Evolutionary conservation across 768 basidiomycete species (phyloP), one percentile per base, ranked within the genome.

Genomic region (Phaeolepiota aurea): DNA sequence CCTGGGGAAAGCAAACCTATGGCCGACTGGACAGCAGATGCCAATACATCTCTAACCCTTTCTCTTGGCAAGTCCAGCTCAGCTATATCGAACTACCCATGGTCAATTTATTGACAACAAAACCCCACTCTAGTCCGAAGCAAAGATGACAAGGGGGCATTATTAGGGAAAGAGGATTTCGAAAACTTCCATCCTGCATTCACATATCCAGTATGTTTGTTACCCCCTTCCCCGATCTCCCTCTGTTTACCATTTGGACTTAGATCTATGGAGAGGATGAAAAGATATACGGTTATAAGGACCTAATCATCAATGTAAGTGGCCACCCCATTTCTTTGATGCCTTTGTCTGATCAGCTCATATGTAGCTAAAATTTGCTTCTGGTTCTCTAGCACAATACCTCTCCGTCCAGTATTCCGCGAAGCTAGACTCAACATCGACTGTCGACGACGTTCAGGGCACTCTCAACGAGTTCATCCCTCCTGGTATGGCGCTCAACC

Each of bases 201-300:
- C 65, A 97, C 94, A 0, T 99, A 99, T 63, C 92, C 94, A 3
- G 88, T 89, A 51, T 39, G 80, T 56, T 22, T 31, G n/a, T 13
- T 18, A 34, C 25, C 31, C 21, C n/a, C 4, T 38, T n/a, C 14
- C 18, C 13, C 20, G 33, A 15, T 30, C 31, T 42, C 36, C 22
- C 30, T 38, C 35, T 19, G 4, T 39, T 14, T 37, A 2, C 32
- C 18, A 14, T 10, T 22, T 33, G 14, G 19, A 7, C 32, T 3
- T 44, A 90, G 87, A 92, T 99, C 53, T 97, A 81, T 55, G 94
- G 94, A 39, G 90, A 97, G 52, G 87, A 94, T 40, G 92, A 99
- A 64, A 92, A 82, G 64, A 83, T 98, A 42, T 97, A 94, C 57
- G 94, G 94, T 2, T 98, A 96, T 63, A 74, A 79, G 46, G 82